Percentiles rank a stretch among this genome's conserved stretches.
Conservation (phyloP, 352 stramenopile species). For the Phytopythium litorale region DNA sequence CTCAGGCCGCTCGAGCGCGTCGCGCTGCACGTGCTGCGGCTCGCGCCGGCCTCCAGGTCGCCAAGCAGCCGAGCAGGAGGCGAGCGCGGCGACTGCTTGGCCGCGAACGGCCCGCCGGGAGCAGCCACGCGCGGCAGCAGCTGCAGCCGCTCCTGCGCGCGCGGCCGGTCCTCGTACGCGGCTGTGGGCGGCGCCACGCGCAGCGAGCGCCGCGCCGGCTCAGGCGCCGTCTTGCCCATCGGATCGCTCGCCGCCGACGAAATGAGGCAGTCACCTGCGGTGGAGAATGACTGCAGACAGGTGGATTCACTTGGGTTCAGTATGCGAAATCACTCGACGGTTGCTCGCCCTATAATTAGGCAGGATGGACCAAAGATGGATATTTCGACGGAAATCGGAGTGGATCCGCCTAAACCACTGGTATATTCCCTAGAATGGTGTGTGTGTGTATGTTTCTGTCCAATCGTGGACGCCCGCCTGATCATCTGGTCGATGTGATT, state of each 20-base stretch:
- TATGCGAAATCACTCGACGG: neutral
- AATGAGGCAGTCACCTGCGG: too few species aligned
- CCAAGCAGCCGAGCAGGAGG: neutral
- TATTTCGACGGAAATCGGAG: neutral
- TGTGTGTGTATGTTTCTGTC: neutral
- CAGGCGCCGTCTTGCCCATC: constrained; percentile 5
- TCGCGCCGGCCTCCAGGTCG: constrained; percentile 14
- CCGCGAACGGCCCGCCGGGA: constrained; percentile 10
- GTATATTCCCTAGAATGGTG: neutral
- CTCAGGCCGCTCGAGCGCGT: constrained; percentile 2
- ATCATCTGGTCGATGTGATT: neutral
- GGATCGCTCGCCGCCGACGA: too few species aligned
- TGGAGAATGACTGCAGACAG: too few species aligned
- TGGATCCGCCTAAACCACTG: neutral
- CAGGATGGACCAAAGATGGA: too few species aligned
- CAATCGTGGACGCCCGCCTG: neutral
- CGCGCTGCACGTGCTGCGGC: neutral
- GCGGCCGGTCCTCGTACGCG: constrained; percentile 18
- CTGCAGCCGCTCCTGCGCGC: constrained; percentile 19
- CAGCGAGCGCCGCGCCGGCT: constrained; percentile 16
- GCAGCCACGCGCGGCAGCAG: constrained; percentile 14
- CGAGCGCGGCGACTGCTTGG: neutral
- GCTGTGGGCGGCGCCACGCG: constrained; percentile 13
- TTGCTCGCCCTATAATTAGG: neutral
- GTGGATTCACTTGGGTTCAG: neutral